phyloP scores from a whole-genome alignment of 441 rosid genomes.

The Croton laevigatus region DNA sequence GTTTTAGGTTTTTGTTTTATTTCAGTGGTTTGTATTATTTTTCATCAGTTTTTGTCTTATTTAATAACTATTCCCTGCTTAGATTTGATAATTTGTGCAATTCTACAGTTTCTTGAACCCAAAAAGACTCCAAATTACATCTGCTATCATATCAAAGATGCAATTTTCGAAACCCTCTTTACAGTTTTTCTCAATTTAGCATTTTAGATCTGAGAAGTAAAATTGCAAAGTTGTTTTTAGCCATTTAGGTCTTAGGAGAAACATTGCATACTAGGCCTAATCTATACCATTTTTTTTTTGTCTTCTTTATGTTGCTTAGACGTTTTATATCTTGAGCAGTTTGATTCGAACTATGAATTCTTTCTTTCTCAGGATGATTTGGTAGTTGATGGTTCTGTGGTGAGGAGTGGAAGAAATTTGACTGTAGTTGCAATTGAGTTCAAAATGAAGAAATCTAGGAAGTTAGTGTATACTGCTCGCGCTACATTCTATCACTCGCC shows the following conservation, averaged over 20 bases:
- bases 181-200: no score
- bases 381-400: constrained; percentile 55
- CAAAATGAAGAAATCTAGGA: constrained; percentile 48
- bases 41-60: no score
- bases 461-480: constrained; percentile 45
- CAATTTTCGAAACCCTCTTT: no score
- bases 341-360: neutral
- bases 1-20: neutral
- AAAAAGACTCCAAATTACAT: no score
- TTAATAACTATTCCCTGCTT: neutral
- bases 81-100: neutral
- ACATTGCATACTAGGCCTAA: no score
- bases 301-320: neutral
- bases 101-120: no score
- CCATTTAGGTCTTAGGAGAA: no score
- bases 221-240: no score
- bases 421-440: constrained; percentile 52
- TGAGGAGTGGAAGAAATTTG: constrained; percentile 72
- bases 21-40: no score
- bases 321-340: neutral
- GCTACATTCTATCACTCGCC: constrained; percentile 60
- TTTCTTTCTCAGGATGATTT: constrained; percentile 36
- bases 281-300: neutral
- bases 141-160: no score
- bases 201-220: no score